Evolutionary conservation across 768 basidiomycete genomes (phyloP), one percentile per base, ranked within the genome.

Genomic region (Gautieria morchelliformis): DNA sequence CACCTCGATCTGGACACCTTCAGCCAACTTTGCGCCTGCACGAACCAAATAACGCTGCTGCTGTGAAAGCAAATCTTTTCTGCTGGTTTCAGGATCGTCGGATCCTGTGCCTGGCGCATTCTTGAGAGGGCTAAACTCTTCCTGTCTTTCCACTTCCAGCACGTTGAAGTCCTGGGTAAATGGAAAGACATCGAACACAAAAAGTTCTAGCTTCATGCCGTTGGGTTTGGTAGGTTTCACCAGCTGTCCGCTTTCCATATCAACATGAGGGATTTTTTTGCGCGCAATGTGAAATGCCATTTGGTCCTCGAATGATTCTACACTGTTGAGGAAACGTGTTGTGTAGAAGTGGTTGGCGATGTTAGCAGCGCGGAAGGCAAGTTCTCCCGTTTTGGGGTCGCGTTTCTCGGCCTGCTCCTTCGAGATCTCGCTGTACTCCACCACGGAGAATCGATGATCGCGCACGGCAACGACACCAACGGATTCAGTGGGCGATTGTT

Each of bases 331-430:
- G 75, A 89, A 98, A 24, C 76, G 69, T 33, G 87, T 87, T 41
- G 93, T 93, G 74, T 96, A 99, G 72, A 97, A 96, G 71, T 99
- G 96, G 72, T 98, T 98, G 65, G 81, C 96, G 67, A 99, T 98
- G 73, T 99, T 99, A 37, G 82, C 96, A 6, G 95, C 95, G 58
- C 93, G 81, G 84, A 93, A 98, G 22, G 82, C 72, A 53, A 99
- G 81, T 57, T 93, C 85, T 54, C 85, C 89, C 2, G 81, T 79
- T 54, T 79, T 71, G 11, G 81, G 60, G 60, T 87, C 81, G 46
- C 84, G 84, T 59, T 79, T 75, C 67, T 90, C 89, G 3, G 94
- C 84, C 69, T 95, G 91, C 63, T 89, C 91, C 62, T 81, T 76
- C 8, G 89, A 82, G 65, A 99, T 91, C 69, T 99, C 96, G 5